A percentile compares a stretch with the other conserved stretches of the same genome.
These are phyloP conservation scores for Angophora floribunda DNA, from an alignment of 345 rosid species.

Conservation along the genomic window DNA sequence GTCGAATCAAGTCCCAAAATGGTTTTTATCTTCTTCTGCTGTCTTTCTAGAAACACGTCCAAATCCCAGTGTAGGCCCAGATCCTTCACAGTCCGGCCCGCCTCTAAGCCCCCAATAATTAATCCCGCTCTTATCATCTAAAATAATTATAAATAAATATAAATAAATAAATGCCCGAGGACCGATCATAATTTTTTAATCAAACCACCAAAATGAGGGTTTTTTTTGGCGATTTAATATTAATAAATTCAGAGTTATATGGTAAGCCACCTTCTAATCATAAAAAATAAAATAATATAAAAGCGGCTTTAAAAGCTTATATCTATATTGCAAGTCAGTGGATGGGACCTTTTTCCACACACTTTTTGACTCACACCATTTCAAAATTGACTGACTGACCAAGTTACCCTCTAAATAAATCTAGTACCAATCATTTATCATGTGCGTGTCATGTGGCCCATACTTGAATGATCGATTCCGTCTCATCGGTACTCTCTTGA, in stretches of 20 bases:
- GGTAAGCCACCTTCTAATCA: neutral
- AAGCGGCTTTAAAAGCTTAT: neutral
- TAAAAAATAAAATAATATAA: neutral
- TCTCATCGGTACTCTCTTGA: neutral
- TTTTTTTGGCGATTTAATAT: neutral
- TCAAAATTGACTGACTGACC: fast-evolving
- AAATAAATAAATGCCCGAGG: no score
- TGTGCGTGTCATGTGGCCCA: neutral
- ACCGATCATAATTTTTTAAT: neutral
- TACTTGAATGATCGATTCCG: fast-evolving
- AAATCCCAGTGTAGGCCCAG: neutral
- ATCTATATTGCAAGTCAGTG: neutral
- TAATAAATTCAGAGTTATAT: neutral
- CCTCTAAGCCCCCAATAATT: neutral
- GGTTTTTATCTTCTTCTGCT: neutral
- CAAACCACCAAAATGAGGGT: neutral
- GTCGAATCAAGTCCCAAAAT: neutral
- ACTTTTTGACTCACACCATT: neutral
- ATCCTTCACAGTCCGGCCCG: neutral
- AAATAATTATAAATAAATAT: neutral
- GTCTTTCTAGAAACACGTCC: neutral
- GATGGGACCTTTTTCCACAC: neutral
- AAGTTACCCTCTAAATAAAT: neutral
- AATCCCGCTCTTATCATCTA: neutral
- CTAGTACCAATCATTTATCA: neutral